These are phyloP conservation scores for Populus tomentosa DNA, from an alignment of 441 rosid genomes.

Conservation along the genomic window DNA sequence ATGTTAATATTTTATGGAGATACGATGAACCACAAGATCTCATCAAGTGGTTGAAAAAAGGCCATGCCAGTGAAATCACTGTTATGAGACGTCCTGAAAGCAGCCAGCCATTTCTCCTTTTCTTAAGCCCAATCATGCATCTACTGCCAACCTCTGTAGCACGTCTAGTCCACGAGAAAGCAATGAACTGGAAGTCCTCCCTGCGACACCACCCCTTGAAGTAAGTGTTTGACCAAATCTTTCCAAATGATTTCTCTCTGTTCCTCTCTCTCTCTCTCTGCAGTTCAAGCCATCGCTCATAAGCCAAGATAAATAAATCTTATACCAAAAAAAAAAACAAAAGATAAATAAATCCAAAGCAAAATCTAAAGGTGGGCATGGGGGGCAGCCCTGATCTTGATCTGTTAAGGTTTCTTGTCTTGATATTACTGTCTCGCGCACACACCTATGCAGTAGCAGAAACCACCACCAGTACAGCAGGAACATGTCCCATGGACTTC, in stretches of 20 bases:
- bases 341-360: neutral
- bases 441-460: neutral
- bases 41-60: too few relatives aligned
- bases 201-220: neutral
- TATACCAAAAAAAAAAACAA: too few relatives aligned
- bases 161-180: too few relatives aligned
- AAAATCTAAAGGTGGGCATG: neutral
- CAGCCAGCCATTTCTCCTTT: too few relatives aligned
- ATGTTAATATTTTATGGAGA: too few relatives aligned
- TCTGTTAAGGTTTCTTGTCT: neutral
- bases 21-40: too few relatives aligned
- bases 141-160: too few relatives aligned
- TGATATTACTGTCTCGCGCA: neutral
- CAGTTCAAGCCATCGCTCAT: neutral
- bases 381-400: neutral
- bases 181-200: neutral
- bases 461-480: slow-evolving; percentile 2
- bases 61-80: too few relatives aligned
- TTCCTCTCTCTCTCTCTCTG: too few relatives aligned
- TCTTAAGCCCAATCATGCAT: too few relatives aligned
- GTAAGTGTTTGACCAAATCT: neutral
- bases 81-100: too few relatives aligned
- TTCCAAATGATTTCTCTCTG: neutral
- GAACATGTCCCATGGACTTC: slow-evolving; percentile 68
- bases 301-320: neutral